Evolutionary conservation across 495 filamentous ascomycete species (phyloP).

Genomic region (Viridothelium virens): DNA sequence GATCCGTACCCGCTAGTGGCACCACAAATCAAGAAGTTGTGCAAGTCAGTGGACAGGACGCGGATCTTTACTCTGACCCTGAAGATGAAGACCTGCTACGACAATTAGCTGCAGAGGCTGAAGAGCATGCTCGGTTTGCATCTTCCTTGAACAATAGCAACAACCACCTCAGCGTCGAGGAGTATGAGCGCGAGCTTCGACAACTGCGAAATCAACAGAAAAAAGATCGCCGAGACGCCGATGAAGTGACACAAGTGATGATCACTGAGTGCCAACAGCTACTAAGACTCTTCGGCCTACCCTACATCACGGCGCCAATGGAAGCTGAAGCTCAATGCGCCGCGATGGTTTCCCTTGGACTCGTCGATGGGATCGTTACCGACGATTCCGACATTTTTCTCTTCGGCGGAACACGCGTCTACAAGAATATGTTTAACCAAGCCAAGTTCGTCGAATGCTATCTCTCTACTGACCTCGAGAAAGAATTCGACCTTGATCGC

Average conservation of each 20-base stretch:
- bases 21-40: constrained; percentile 25
- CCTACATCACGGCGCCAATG: constrained; percentile 96
- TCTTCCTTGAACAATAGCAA: constrained; percentile 70
- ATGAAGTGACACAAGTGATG: constrained; percentile 93
- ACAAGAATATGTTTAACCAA: constrained; percentile 99
- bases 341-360: constrained; percentile 70
- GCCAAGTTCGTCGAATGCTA: constrained; percentile 98
- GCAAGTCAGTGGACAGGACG: constrained; percentile 34
- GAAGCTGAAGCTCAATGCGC: constrained; percentile 98
- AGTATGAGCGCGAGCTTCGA: constrained; percentile 81
- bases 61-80: constrained; percentile 58
- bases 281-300: constrained; percentile 80
- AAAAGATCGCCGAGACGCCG: constrained; percentile 89
- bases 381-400: constrained; percentile 97
- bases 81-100: constrained; percentile 84
- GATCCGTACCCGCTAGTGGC: constrained; percentile 25
- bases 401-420: constrained; percentile 90
- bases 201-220: constrained; percentile 86
- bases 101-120: constrained; percentile 77
- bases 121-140: constrained; percentile 89
- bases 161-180: constrained; percentile 53
- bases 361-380: constrained; percentile 97
- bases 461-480: constrained; percentile 74
- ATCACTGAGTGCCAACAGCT: constrained; percentile 89
- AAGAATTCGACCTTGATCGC: constrained; percentile 77